Evolutionary conservation across 176 grass and related monocot genomes (phyloP), one percentile per base, ranked within the genome.

Genomic region (Phragmites australis): DNA sequence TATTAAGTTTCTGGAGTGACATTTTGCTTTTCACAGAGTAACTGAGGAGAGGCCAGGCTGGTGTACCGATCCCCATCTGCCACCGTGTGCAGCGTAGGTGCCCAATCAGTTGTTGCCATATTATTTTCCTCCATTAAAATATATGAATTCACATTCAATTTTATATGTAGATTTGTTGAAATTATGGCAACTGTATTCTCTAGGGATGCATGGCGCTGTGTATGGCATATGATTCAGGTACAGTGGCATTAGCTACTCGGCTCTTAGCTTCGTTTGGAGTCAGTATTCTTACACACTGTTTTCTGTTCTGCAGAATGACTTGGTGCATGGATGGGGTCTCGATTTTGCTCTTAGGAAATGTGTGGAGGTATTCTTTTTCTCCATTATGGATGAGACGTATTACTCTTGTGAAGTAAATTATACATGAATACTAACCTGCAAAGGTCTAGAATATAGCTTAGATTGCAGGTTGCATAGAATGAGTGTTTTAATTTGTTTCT

Each of bases 191-290:
- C 93, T 6, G 93, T 93, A 14, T 97, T 97, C 75, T 97, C 93
- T 17, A 88, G 90, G 48, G 93, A 88, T 79, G 88, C 93, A 82
- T 93, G 93, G 93, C 87, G 86, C 18, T 97, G 93, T 40, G 93
- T 97, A 41, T 97, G 93, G 93, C 93, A 97, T 90, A 97, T 97
- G 93, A 89, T 97, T 88, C 93, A 97, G 90, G 93, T 93, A 23
- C 26, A 47, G 55, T 46, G 31, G 31, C 49, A 14, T 55, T 58
- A 63, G 31, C 19, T 78, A 18, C 32, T 70, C 12, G 12, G 66
- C 30, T 9, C 0, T 82, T 37, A 77, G 67, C 13, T 74, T 47
- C 65, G 8, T 82, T 75, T 78, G 39, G 59, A 65, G 2, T 80
- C 19, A 10, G 13, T 25, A 71, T 54, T 6, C 64, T 77, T 51